Base-by-base conservation (phyloP, 345 rosid species). In the Salix brachista region DNA sequence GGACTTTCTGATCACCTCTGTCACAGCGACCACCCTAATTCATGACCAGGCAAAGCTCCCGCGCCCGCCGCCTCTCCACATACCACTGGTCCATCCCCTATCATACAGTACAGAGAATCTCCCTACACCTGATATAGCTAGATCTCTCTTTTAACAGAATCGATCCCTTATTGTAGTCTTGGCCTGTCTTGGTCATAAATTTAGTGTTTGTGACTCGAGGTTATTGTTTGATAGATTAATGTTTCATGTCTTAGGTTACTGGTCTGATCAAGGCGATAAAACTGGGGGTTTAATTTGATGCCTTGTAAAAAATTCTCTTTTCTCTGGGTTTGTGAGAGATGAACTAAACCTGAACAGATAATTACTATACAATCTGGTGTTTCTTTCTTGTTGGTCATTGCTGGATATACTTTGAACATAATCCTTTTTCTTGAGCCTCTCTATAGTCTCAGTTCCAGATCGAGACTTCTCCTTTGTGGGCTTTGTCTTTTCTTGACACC, bases 1-100 rank as follows among this genome's bases (percentile, higher is more conserved):
- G 37, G 44, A 41, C 36, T 76, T 69, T 26, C 64, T 58, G 28
- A 58, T 23, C 70, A 65, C 75, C 68, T 77, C 56, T 37, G 58
- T 12, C 44, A 18, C 71, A 70, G 17, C 60, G 73, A 54, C 54
- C 64, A 26, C 52, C 78, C 69, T 52, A 46, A 11, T 73, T 39
- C 79, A 66, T 73, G 60, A 34, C 73, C 60, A 64, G 70, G 72
- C 74, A 67, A 77, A 58, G 73, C 72, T 23, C 25, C 81, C 66
- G 77, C 68, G 30, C n/a, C 56, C 70, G 75, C 79, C 75, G 62
- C 75, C 75, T 71, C 85, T 25, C 36, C 17, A 2, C 67, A 3
- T 16, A 1, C 32, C 62, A 3, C 5, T 23, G 28, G 62, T 58
- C 62, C 62, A 58, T 58, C 64, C 25, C 64, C 64, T 58, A 58